Conservation (phyloP, 179 eudicot species). For the Silene vulgaris region DNA sequence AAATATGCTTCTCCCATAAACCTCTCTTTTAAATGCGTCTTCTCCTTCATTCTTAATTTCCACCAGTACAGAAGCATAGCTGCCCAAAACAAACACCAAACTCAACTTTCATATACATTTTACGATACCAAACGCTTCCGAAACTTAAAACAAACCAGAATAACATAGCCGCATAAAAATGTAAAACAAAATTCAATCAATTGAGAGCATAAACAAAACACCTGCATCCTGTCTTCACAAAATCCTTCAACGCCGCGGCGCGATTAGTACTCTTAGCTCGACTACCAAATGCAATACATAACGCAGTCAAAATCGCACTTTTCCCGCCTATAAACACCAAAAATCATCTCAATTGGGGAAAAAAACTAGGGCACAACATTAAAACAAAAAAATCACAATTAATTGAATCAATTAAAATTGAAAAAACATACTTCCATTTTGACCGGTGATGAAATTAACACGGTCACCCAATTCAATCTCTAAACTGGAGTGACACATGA, state of each 20-base stretch:
- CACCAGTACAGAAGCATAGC: constrained; percentile 70
- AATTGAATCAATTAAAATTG: not conserved
- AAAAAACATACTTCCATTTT: constrained; percentile 73
- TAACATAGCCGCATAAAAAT: not conserved
- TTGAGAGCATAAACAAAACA: not conserved
- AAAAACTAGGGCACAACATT: constrained; percentile 16
- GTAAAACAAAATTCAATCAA: not conserved
- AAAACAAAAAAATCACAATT: not conserved
- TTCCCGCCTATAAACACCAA: constrained; percentile 64
- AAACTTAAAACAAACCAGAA: too few relatives aligned
- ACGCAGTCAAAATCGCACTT: constrained; percentile 93
- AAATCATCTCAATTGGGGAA: not conserved
- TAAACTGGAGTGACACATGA: constrained; percentile 85
- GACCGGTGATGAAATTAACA: constrained; percentile 92
- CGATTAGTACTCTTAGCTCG: constrained; percentile 94
- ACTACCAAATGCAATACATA: constrained; percentile 85
- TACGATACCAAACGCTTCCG: not conserved
- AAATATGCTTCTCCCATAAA: constrained; percentile 67
- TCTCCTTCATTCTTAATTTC: constrained; percentile 83
- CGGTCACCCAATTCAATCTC: constrained; percentile 66
- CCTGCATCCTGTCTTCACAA: constrained; percentile 97
- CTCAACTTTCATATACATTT: not conserved
- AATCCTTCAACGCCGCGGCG: constrained; percentile 74
- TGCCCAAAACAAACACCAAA: constrained; percentile 27
- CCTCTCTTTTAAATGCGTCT: constrained; percentile 80